Conservation (phyloP, 306 rosid genomes). For the Fragaria iinumae region DNA sequence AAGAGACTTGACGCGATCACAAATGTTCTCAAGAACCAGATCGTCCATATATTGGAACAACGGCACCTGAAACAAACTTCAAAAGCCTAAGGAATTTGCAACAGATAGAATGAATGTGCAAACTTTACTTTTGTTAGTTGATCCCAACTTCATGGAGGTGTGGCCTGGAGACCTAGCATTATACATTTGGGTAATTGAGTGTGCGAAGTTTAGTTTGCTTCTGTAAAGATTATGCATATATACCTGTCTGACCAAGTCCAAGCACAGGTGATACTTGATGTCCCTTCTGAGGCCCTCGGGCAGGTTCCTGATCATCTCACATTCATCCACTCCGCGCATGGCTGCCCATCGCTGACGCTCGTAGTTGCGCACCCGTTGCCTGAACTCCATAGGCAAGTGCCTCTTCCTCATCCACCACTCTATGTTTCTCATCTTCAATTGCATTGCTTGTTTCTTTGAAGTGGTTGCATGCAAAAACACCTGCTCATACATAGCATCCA, state of each 20-base stretch:
- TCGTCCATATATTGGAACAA: constrained; percentile 93
- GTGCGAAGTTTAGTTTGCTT: not conserved
- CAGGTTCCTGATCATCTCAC: constrained; percentile 68
- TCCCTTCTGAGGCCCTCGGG: constrained; percentile 91
- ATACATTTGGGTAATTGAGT: not conserved
- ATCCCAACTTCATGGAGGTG: not conserved
- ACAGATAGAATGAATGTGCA: not conserved
- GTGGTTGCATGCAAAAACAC: constrained; percentile 90
- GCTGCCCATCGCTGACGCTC: constrained; percentile 94
- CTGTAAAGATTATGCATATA: not conserved
- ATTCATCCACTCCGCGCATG: constrained; percentile 87
- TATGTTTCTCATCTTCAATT: constrained; percentile 81
- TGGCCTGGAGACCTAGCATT: not conserved
- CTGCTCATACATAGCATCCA: constrained; percentile 24
- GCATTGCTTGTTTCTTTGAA: constrained; percentile 93
- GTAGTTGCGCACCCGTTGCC: constrained; percentile 81
- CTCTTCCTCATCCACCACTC: constrained; percentile 99
- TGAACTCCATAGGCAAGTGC: constrained; percentile 58
- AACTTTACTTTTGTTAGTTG: not conserved
- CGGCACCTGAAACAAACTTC: constrained; percentile 56
- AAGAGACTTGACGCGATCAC: constrained; percentile 93
- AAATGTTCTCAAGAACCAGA: constrained; percentile 80
- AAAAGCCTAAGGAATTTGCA: not conserved
- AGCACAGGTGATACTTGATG: constrained; percentile 90
- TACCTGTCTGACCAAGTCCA: constrained; percentile 85